phyloP scores from a whole-genome alignment of 768 basidiomycete species.

The Calocybe gangraenosa region DNA sequence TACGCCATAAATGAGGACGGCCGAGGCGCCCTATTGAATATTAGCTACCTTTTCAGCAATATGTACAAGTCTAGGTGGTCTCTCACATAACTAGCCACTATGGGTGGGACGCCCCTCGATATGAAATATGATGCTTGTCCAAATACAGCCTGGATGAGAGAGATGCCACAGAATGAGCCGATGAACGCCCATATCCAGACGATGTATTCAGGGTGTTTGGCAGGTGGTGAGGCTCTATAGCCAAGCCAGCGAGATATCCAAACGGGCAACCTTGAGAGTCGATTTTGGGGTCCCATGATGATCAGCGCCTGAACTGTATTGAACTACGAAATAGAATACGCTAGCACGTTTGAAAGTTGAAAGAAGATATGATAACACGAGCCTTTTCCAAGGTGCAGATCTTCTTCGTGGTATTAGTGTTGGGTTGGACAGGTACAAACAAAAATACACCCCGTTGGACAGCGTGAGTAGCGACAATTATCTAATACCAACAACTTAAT shows the following conservation, averaged over 20 bases:
- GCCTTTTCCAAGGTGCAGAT: too few species aligned
- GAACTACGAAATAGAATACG: too few species aligned
- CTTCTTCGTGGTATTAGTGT: too few species aligned
- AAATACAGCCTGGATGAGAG: constrained; percentile 47
- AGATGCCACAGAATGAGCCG: constrained; percentile 46
- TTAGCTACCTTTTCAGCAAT: not conserved
- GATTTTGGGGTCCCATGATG: constrained; percentile 8
- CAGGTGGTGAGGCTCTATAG: constrained; percentile 31
- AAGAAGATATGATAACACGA: too few species aligned
- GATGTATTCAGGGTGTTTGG: constrained; percentile 28
- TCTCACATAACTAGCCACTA: constrained; percentile 47
- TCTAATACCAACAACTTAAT: too few species aligned
- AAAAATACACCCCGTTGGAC: too few species aligned
- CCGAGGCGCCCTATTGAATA: constrained; percentile 46
- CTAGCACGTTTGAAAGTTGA: too few species aligned
- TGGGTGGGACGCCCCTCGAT: constrained; percentile 37
- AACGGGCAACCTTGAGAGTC: constrained; percentile 30
- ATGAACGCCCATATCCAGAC: constrained; percentile 52
- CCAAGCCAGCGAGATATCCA: constrained; percentile 42
- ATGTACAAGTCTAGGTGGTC: too few species aligned
- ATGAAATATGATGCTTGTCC: constrained; percentile 44
- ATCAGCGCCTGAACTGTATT: too few species aligned
- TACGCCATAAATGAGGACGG: constrained; percentile 50
- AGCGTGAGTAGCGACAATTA: too few species aligned
- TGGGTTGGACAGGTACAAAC: too few species aligned